A percentile compares a stretch with the other conserved stretches of the same genome.
Evolutionary conservation across 768 basidiomycete genomes (phyloP).

Genomic region (Krasilnikovozyma curviuscula): DNA sequence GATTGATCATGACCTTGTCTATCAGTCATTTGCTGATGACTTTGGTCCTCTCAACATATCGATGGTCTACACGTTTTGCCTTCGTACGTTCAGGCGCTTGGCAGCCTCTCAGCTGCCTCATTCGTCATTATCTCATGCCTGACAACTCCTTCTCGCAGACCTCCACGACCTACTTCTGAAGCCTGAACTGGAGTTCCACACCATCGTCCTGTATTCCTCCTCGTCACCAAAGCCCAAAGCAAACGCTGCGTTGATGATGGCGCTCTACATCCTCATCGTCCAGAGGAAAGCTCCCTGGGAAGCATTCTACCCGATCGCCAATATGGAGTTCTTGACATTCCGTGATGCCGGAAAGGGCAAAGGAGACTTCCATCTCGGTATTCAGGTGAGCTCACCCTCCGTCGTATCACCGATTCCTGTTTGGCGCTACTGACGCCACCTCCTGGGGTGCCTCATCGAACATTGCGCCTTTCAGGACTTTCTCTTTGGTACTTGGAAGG

Average conservation of each 20-base stretch:
- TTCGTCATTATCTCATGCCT: neutral
- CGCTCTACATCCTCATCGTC: conserved; percentile 85
- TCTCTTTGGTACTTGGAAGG: conserved; percentile 72
- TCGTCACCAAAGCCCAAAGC: conserved; percentile 71
- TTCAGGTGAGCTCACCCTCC: conserved; percentile 51
- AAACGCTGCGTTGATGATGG: conserved; percentile 84
- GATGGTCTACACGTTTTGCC: conserved; percentile 8
- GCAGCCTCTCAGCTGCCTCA: neutral
- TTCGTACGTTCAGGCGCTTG: neutral
- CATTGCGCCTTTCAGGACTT: conserved; percentile 41
- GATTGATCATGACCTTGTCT: conserved; percentile 76
- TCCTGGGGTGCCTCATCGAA: neutral
- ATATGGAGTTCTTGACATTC: conserved; percentile 84
- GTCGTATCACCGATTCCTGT: conserved; percentile 25
- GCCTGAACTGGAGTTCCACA: neutral
- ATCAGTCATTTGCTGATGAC: conserved; percentile 85
- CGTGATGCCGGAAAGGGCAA: conserved; percentile 84
- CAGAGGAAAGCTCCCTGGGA: conserved; percentile 77
- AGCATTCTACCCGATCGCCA: conserved; percentile 81
- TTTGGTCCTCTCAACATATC: conserved; percentile 45
- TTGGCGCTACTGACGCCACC: conserved; percentile 75
- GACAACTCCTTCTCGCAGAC: no score
- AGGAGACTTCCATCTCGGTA: conserved; percentile 78
- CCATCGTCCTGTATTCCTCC: conserved; percentile 65
- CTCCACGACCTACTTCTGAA: conserved; percentile 7